Percentiles rank a stretch among this genome's conserved stretches.
phyloP scores from a whole-genome alignment of 2,329 filamentous ascomycete genomes.

The Trichoderma lentiforme region DNA sequence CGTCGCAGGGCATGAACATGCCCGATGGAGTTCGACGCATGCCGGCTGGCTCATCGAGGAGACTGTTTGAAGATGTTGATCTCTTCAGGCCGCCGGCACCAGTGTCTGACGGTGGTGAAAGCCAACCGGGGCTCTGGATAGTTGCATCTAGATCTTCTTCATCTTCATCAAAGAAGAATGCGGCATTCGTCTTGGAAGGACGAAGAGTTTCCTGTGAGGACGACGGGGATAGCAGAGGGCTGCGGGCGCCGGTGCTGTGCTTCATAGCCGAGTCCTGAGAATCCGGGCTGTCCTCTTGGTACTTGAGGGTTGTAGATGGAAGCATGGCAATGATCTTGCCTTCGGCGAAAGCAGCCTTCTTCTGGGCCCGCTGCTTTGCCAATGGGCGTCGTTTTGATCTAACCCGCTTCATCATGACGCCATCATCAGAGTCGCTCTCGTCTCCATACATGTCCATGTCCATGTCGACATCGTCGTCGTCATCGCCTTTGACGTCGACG shows the following conservation, averaged over 20 bases:
- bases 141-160: conserved; percentile 49
- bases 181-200: conserved; percentile 63
- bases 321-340: conserved; percentile 86
- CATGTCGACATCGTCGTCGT: conserved; percentile 63
- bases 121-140: conserved; percentile 31
- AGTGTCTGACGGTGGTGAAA: conserved; percentile 26
- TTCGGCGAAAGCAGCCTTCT: conserved; percentile 50
- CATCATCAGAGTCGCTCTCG: conserved; percentile 71
- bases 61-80: conserved; percentile 46
- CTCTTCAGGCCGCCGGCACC: conserved; percentile 39
- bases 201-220: conserved; percentile 80
- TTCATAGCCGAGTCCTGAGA: conserved; percentile 59
- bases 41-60: conserved; percentile 53
- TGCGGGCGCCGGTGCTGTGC: conserved; percentile 49
- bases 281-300: conserved; percentile 72
- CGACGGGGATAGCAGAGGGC: conserved; percentile 62
- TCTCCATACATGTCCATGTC: conserved; percentile 45
- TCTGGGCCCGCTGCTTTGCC: conserved; percentile 36
- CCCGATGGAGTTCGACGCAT: conserved; percentile 79
- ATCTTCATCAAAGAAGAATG: conserved; percentile 60
- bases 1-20: conserved; percentile 88
- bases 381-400: conserved; percentile 54
- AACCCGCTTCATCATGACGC: conserved; percentile 76
- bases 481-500: conserved; percentile 78
- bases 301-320: conserved; percentile 84